Evolutionary conservation across 305 asterid genomes (phyloP), one percentile per base, ranked within the genome.

Genomic region (Solanum aculeatissimum): DNA sequence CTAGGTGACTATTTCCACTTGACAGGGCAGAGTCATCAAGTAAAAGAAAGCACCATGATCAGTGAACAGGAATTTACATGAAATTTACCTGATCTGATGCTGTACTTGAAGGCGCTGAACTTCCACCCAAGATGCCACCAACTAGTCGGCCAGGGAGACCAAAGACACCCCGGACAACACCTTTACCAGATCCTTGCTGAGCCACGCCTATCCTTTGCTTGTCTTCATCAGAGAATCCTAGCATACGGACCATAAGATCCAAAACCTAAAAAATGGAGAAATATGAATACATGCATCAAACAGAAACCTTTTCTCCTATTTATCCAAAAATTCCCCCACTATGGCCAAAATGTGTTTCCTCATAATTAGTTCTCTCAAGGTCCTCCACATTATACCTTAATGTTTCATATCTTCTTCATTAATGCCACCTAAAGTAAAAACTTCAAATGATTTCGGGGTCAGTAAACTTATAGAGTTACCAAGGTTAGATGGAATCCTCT

Each of bases 151-250:
- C 98, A 25, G 99, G 98, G 86, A 97, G 88, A 79, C 99, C 98
- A 54, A 97, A 89, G 49, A 97, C 98, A 79, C 99, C 99, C 32
- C 98, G 93, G 81, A 97, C 98, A 27, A 97, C 97, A 86, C 98
- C 98, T 92, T 93, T 95, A 83, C 98, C 97, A 58, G 91, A 87
- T 87, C 98, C 98, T 87, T 93, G 97, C 89, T 94, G 97, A 83
- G 98, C 98, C 74, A 89, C 42, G 25, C 99, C 98, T 86, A 97
- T 94, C 85, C 98, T 90, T 86, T 94, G 97, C 87, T 97, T 95
- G 87, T 97, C 99, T 90, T 97, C 98, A 45, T 94, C 98, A 75
- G 98, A 92, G 89, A 97, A 97, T 86, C 99, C 99, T 82, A 97
- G 91, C 98, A 97, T 92, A 82, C 98, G 95, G 74, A 89, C 98